Conservation (phyloP, 192 early-diverging fungal species). For the Coemansia sp. region DNA sequence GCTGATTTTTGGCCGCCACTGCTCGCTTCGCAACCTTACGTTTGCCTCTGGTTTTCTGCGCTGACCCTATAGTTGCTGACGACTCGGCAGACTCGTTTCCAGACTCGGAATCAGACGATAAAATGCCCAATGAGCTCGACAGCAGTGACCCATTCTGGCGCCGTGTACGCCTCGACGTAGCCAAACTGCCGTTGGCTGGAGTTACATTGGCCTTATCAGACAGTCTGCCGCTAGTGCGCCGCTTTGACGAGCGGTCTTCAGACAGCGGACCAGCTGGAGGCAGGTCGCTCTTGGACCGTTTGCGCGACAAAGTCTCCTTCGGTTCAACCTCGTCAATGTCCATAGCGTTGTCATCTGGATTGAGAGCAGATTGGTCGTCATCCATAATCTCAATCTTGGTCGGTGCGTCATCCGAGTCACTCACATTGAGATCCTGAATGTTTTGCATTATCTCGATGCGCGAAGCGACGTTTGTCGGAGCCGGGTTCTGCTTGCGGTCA, state of each 20-base stretch:
- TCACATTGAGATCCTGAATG: conserved; percentile 16
- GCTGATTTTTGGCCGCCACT: neutral
- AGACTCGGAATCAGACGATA: conserved; percentile 10
- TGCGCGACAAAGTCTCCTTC: neutral
- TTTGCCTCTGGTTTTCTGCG: neutral
- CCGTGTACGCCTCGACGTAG: conserved; percentile 2
- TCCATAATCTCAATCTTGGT: neutral
- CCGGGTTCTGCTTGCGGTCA: conserved; percentile 14
- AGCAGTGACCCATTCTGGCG: conserved; percentile 16
- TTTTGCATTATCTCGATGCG: conserved; percentile 31
- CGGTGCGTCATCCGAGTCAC: conserved; percentile 12
- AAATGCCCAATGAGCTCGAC: conserved; percentile 29
- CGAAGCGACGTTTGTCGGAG: conserved; percentile 9
- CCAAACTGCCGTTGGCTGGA: neutral
- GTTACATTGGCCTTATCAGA: conserved; percentile 2
- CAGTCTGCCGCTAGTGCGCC: neutral
- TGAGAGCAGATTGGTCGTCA: neutral
- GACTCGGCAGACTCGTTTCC: conserved; percentile 23
- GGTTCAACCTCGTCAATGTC: conserved; percentile 12
- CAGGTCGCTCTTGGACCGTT: neutral
- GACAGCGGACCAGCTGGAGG: conserved; percentile 8
- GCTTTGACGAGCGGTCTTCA: neutral
- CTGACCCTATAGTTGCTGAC: conserved; percentile 8
- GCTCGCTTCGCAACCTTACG: neutral
- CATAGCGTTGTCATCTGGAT: conserved; percentile 11